phyloP scores from a whole-genome alignment of 2,329 filamentous ascomycete species.

The Trichoderma cornu-damae region DNA sequence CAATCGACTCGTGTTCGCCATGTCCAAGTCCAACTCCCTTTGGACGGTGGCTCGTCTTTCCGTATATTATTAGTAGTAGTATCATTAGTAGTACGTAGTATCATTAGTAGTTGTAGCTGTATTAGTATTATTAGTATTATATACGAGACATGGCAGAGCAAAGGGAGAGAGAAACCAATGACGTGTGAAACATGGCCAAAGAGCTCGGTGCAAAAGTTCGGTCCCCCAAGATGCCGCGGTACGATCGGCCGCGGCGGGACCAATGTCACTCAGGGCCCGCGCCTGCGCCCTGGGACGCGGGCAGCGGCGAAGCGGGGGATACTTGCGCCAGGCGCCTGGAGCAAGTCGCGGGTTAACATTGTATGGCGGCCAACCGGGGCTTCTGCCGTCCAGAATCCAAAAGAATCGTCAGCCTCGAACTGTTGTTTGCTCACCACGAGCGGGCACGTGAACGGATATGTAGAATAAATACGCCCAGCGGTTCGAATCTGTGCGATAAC shows the following conservation, averaged over 20 bases:
- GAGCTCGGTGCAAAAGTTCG: background rate
- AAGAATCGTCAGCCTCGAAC: too few species aligned
- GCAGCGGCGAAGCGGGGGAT: slow-evolving; percentile 4
- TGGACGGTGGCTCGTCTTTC: too few species aligned
- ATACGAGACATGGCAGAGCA: background rate
- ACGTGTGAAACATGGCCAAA: background rate
- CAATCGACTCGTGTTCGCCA: too few species aligned
- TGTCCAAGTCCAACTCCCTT: too few species aligned
- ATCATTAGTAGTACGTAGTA: too few species aligned
- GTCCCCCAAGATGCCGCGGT: slow-evolving; percentile 1
- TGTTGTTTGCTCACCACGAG: background rate
- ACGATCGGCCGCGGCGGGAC: slow-evolving; percentile 10
- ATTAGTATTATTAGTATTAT: too few species aligned
- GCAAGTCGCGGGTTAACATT: slow-evolving; percentile 6
- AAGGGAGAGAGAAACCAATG: background rate
- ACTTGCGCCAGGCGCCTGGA: background rate
- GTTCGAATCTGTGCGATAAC: too few species aligned
- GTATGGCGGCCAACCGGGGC: background rate
- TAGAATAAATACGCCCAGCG: too few species aligned
- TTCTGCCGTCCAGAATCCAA: too few species aligned
- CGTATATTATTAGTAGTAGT: too few species aligned
- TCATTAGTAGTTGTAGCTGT: too few species aligned
- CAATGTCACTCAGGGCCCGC: slow-evolving; percentile 3
- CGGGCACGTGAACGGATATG: background rate
- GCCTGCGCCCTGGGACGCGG: background rate